phyloP scores from a whole-genome alignment of 176 grass and related monocot species.

The Puccinellia tenuiflora region DNA sequence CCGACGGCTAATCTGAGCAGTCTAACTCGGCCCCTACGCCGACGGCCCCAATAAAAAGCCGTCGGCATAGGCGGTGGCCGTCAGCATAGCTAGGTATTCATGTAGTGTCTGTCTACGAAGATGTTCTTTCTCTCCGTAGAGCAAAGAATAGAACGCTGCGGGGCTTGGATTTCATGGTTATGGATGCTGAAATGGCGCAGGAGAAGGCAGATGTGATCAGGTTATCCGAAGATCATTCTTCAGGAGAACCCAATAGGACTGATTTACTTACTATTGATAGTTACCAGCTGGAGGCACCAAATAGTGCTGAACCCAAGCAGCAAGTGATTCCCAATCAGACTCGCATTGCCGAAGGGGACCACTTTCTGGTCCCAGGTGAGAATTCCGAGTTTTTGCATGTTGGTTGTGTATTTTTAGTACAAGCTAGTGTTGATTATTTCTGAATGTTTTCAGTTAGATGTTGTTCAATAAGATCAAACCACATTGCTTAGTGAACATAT shows the following conservation, averaged over 20 bases:
- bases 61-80: too few relatives aligned
- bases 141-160: neutral
- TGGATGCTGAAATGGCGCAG: neutral
- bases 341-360: slow-evolving; percentile 12
- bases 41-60: too few relatives aligned
- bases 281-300: slow-evolving; percentile 17
- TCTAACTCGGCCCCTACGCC: too few relatives aligned
- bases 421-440: neutral
- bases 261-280: slow-evolving; percentile 10
- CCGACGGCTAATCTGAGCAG: too few relatives aligned
- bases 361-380: slow-evolving; percentile 26
- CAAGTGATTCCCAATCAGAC: slow-evolving; percentile 16
- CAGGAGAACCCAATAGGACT: neutral
- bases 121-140: neutral
- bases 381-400: slow-evolving; percentile 3
- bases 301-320: neutral
- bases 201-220: neutral
- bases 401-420: neutral
- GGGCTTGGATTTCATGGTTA: neutral
- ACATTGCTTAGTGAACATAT: neutral
- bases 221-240: neutral
- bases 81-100: too few relatives aligned
- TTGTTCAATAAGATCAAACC: neutral
- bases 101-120: neutral
- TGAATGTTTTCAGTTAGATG: too few relatives aligned